phyloP scores from a whole-genome alignment of 1,284 basidiomycete species.

The Fomitiporia mediterranea region DNA sequence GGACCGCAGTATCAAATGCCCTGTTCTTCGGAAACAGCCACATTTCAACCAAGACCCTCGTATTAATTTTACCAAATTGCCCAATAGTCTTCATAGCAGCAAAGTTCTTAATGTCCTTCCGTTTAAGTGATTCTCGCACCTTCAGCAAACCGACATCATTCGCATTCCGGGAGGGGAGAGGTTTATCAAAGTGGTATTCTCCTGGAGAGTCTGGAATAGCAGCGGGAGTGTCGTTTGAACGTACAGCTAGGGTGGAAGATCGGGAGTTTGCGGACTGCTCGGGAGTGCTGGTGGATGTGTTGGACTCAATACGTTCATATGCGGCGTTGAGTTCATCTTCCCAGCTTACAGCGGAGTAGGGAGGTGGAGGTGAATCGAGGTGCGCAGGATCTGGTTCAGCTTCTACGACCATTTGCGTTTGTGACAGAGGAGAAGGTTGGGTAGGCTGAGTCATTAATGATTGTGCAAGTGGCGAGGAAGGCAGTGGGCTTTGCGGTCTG shows the following conservation, averaged over 20 bases:
- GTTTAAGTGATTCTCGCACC: conserved; percentile 11
- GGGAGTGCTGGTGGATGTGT: neutral
- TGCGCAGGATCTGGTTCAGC: neutral
- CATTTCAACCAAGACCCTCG: conserved; percentile 16
- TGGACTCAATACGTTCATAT: neutral
- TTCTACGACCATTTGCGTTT: neutral
- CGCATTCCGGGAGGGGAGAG: too few relatives aligned
- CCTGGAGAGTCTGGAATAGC: neutral
- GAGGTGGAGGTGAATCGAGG: conserved; percentile 11
- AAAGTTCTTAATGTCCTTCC: conserved; percentile 14
- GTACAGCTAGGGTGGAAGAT: neutral
- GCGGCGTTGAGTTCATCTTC: conserved; percentile 5
- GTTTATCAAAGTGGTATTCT: neutral
- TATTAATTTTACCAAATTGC: conserved; percentile 8
- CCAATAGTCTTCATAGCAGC: conserved; percentile 8
- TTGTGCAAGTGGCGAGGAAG: neutral
- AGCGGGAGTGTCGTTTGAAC: neutral
- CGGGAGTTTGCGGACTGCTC: neutral
- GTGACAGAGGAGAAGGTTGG: neutral
- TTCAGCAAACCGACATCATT: neutral
- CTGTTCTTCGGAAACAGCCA: conserved; percentile 4
- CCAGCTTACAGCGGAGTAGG: conserved; percentile 7
- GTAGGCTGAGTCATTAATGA: neutral
- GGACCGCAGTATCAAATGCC: conserved; percentile 11
- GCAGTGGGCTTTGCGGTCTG: neutral